Evolutionary conservation across 2,329 filamentous ascomycete species (phyloP), one percentile per base, ranked within the genome.

Genomic region (Fusarium sp.): DNA sequence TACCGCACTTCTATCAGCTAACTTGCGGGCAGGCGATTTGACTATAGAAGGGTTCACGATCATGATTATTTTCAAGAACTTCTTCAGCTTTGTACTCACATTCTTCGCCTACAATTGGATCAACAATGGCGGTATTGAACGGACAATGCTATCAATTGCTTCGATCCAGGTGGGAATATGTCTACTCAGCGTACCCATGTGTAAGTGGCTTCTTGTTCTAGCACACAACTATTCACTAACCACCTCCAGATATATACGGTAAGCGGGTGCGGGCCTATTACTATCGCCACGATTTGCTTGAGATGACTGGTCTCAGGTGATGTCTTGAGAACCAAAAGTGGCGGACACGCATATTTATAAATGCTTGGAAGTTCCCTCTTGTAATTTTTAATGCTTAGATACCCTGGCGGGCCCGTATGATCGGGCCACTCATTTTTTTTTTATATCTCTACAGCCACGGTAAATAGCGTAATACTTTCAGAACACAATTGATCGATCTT

Each of bases 51-150:
- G 90, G 8, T 97, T 97, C 77, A 97, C 94, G 0, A 92, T 93
- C 79, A 87, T 96, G 77, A 86, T 97, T 69, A 90, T 97, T 55
- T 97, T 97, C 84, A 97, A 97, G 81, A 97, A 97, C 79, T 86
- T 97, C 66, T 97, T 97, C 81, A 92, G 90, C 67, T 97, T 97
- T 74, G 88, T 89, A 8, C 82, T 97, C 57, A 97, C 94, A 0
- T 97, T 90, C 77, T 91, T 88, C 71, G 93, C 93, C 1, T 97
- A 93, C 74, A 84, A 94, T 59, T 97, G 95, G 94, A 84, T 97
- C 28, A 84, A 91, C 11, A 70, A 81, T 1, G 88, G 88, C 3
- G 87, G 90, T n/a, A 86, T 88, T 62, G 84, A 85, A 46, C 77
- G 79, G 7, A 83, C 81, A 1, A 95, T 97, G 79, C 85, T 91